phyloP scores from a whole-genome alignment of 495 filamentous ascomycete genomes.

The Penicillium daleae region DNA sequence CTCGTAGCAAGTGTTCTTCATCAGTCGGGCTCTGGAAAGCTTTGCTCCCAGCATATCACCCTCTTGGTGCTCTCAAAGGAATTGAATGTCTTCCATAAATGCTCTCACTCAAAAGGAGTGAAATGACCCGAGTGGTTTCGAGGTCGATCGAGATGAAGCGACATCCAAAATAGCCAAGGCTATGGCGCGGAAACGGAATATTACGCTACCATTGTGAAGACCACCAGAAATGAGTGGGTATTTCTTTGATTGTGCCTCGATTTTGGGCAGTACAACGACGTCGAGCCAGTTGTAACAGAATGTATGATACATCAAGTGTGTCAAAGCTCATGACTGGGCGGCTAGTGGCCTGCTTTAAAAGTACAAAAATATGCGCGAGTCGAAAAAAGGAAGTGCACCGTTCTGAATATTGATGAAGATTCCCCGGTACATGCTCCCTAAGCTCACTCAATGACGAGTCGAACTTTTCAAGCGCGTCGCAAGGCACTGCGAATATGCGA shows the following conservation, averaged over 20 bases:
- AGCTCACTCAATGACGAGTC: neutral
- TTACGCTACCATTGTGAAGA: too few relatives aligned
- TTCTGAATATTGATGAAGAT: neutral
- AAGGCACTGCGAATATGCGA: neutral
- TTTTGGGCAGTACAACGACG: slow-evolving; percentile 1
- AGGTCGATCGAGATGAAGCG: neutral
- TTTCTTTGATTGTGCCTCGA: neutral
- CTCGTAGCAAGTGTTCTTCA: too few relatives aligned
- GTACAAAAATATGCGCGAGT: slow-evolving; percentile 3
- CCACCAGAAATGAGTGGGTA: neutral
- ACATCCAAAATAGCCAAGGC: neutral
- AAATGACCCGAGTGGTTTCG: neutral
- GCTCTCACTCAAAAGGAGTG: too few relatives aligned
- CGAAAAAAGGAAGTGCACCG: neutral
- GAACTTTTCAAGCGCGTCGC: neutral
- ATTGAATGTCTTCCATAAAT: too few relatives aligned
- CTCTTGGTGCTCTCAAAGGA: too few relatives aligned
- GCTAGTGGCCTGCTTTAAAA: neutral
- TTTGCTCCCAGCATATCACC: too few relatives aligned
- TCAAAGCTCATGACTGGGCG: neutral
- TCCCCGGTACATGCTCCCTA: neutral
- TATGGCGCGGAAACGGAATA: too few relatives aligned
- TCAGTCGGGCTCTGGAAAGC: too few relatives aligned
- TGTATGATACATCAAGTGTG: slow-evolving; percentile 11
- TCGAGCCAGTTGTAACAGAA: neutral